Evolutionary conservation across 1,139 yeast genomes (phyloP), one percentile per base, ranked within the genome.

Genomic region (Hyphopichia fennica): DNA sequence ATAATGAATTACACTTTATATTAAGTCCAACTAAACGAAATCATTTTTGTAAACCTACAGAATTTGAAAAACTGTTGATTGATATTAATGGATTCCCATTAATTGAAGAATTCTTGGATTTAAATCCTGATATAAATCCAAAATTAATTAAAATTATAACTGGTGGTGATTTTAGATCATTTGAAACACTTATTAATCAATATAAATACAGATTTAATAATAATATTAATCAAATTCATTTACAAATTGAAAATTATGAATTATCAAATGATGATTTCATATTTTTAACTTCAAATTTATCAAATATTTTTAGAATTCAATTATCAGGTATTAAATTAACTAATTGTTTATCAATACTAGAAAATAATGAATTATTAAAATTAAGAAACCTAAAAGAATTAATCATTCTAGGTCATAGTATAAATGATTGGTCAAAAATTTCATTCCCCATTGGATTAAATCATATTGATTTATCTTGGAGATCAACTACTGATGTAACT

Each of bases 391-490:
- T 68, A 25, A 46, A 57, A 16, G 58, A 58, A 14, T 45, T 70
- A 18, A 60, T 67, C 3, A 53, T 67, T 30, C 54, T 70, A 44
- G 72, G 66, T 2, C 75, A 68, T 45, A 58, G 57, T 5, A 56
- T 66, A 10, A 42, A 45, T 3, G 51, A 65, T 37, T 69, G 74
- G 75, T 43, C 60, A 0, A 45, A 45, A 3, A 54, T 61, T 6
- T 36, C 32, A 6, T 55, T 69, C 49, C 57, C 60, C 3, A 57
- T 58, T 0, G 51, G 45, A 27, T 48, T 69, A 20, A 45, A 42
- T 8, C 62, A 63, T 38, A 49, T 69, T 35, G 75, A 69, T 45
- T 46, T 67, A 19, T 69, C 75, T 3, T 70, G 75, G 75, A 60
- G 57, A 23, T 47, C 53, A 4, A 44, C 40, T 16, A 42, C 58